Evolutionary conservation across 148 eudicot species (phyloP).

Genomic region (Camellia sinensis): DNA sequence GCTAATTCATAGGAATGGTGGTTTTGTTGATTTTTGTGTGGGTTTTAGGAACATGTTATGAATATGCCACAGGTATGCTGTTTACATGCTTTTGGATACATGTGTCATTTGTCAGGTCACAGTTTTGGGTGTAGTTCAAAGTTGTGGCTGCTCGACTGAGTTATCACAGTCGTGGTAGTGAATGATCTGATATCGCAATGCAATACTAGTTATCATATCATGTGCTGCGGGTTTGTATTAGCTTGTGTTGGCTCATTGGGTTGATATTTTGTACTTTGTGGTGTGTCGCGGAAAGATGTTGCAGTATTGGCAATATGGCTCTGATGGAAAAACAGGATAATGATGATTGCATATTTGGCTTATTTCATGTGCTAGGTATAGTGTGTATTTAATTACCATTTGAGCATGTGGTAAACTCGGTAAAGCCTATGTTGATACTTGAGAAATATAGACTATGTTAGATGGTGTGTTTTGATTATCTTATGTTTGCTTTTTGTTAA

Average conservation of each 20-base stretch:
- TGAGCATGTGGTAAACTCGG: not conserved
- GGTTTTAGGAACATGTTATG: not conserved
- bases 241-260: not conserved
- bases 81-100: not conserved
- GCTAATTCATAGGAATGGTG: conserved; percentile 6
- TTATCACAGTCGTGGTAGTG: not conserved
- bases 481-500: not conserved
- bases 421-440: not conserved
- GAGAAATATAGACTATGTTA: not conserved
- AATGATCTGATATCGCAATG: not conserved
- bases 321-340: not conserved
- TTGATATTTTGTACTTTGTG: not conserved
- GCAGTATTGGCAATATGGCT: not conserved
- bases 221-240: not conserved
- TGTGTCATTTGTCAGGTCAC: not conserved
- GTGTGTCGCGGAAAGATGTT: not conserved
- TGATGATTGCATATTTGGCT: not conserved
- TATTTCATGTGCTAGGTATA: not conserved
- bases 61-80: not conserved
- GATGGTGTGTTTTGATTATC: not conserved
- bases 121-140: not conserved
- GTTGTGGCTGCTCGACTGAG: not conserved
- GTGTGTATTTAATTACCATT: not conserved
- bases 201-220: not conserved
- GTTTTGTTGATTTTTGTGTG: not conserved